A percentile compares a stretch with the other conserved stretches of the same genome.
Conservation (phyloP, 768 basidiomycete genomes). For the Mrakia hoshinonis region DNA sequence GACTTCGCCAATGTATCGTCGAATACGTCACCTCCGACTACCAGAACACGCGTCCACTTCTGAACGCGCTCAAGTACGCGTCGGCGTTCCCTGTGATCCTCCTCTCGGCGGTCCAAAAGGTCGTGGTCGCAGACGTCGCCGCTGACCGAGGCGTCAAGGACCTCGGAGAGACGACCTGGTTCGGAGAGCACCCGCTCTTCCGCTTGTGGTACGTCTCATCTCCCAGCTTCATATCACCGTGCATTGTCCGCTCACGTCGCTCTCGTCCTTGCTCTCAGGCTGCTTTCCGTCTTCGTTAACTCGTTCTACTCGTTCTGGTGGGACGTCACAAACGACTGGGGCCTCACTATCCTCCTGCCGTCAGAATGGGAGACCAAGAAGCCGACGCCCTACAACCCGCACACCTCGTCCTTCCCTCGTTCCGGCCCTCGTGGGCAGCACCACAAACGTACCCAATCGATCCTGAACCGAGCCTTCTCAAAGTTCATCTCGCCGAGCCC, state of each 20-base stretch:
- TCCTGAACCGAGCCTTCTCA: conserved; percentile 10
- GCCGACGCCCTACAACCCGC: conserved; percentile 15
- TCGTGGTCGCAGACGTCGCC: conserved; percentile 55
- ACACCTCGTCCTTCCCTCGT: neutral
- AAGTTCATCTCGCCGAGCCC: neutral
- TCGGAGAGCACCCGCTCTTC: conserved; percentile 68
- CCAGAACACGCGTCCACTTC: conserved; percentile 61
- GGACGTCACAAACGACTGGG: conserved; percentile 98
- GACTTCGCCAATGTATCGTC: conserved; percentile 85
- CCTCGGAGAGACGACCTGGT: conserved; percentile 49
- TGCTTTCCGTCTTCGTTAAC: conserved; percentile 60
- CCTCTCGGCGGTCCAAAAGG: conserved; percentile 79
- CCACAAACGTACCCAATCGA: conserved; percentile 15
- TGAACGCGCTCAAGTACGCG: conserved; percentile 92
- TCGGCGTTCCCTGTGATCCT: conserved; percentile 93
- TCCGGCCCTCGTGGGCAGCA: neutral
- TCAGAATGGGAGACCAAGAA: conserved; percentile 14
- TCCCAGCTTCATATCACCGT: neutral
- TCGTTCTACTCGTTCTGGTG: conserved; percentile 97
- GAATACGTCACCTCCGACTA: conserved; percentile 64
- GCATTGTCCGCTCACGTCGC: neutral
- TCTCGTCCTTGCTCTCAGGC: neutral
- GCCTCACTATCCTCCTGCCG: conserved; percentile 59
- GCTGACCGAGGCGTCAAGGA: conserved; percentile 47
- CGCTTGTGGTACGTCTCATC: conserved; percentile 60